Evolutionary conservation across 2,329 filamentous ascomycete species (phyloP), one percentile per base, ranked within the genome.

Genomic region (Epichloe glyceriae): DNA sequence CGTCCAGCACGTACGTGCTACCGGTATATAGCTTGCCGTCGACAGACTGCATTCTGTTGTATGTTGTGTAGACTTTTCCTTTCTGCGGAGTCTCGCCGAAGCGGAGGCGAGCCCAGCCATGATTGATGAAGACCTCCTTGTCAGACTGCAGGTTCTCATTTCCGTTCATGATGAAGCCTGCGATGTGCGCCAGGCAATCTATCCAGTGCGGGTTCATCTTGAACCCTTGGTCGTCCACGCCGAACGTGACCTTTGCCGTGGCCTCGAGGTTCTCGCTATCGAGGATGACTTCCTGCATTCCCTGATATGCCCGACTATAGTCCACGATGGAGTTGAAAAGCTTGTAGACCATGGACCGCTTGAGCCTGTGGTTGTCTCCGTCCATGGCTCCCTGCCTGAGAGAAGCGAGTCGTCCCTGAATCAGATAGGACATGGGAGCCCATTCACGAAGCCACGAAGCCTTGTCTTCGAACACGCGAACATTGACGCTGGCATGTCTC

Each of bases 101-200:
- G 8, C 44, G 37, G 26, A 54, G 30, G 2, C 70, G 73, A 35
- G 73, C 72, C 78, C 78, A 81, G 35, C 77, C 78, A 56, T 81
- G 78, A 12, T 76, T 79, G 58, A 82, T 78, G 61, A 71, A 81
- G 47, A 80, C 74, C 30, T 30, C 30, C 30, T 30, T 30, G 10
- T 30, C 30, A 10, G 30, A 30, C 30, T 30, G 30, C 30, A 30
- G 30, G 11, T 30, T 30, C 30, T 30, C 30, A 4, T 30, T 30
- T 11, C 30, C 30, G 55, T 82, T 82, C 63, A 80, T 70, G 52
- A 81, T 75, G 63, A 82, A 82, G 20, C 79, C 79, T 0, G 78
- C 77, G 50, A 81, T 72, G 55, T 81, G 78, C 51, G 74, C 75
- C 51, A 78, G 59, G 50, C 75, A 78, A 57, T 82, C 78, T 49